Evolutionary conservation across 495 filamentous ascomycete species (phyloP).

Genomic region (Hypoxylon cercidicola): DNA sequence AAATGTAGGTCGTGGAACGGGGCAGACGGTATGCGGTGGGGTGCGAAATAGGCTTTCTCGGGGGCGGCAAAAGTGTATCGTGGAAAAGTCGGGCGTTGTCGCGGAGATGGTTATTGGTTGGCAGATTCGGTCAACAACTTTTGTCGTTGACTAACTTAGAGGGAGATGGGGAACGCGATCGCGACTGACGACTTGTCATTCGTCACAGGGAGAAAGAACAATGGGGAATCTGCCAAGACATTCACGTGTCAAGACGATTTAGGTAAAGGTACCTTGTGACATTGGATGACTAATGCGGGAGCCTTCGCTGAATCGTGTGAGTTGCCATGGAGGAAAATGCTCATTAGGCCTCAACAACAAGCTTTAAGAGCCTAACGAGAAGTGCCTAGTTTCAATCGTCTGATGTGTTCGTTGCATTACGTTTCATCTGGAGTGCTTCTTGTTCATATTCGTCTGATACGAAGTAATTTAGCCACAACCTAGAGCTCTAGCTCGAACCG

Average conservation of each 20-base stretch:
- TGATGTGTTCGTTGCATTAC: too few relatives aligned
- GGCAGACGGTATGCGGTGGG: conserved; percentile 10
- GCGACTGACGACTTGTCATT: conserved; percentile 42
- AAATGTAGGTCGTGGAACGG: conserved; percentile 6
- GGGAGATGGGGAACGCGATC: conserved; percentile 45
- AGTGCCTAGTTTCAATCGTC: too few relatives aligned
- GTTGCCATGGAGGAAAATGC: conserved; percentile 10
- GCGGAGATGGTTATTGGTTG: conserved; percentile 43
- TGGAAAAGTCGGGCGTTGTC: conserved; percentile 36
- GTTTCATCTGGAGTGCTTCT: too few relatives aligned
- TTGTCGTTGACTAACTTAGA: conserved; percentile 20
- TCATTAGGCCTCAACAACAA: conserved; percentile 5
- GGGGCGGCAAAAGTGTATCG: conserved; percentile 13
- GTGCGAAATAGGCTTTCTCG: conserved; percentile 12
- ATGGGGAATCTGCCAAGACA: conserved; percentile 30
- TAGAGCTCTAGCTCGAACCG: too few relatives aligned
- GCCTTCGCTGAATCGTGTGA: background rate
- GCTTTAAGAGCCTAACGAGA: background rate
- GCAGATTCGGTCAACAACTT: conserved; percentile 42
- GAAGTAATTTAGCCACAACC: too few relatives aligned
- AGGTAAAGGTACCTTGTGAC: background rate
- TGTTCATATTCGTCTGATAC: too few relatives aligned
- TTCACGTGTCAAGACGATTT: conserved; percentile 39
- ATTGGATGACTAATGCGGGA: too few relatives aligned
- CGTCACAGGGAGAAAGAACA: conserved; percentile 21